Evolutionary conservation across 2,329 filamentous ascomycete genomes (phyloP).

Genomic region (Alternaria incomplexa): DNA sequence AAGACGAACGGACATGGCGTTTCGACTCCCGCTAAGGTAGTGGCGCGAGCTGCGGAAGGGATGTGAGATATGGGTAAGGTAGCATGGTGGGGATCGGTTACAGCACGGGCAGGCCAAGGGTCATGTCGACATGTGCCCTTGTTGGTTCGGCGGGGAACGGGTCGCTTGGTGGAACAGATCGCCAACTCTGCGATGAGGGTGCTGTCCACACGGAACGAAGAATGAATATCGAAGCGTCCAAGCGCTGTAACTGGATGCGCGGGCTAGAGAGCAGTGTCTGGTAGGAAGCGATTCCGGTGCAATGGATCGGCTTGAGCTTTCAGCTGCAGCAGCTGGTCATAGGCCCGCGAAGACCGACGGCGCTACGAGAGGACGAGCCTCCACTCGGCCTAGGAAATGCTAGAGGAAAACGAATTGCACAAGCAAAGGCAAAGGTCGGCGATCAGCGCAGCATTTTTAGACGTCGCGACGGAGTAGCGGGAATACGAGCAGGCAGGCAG

Average conservation of each 20-base stretch:
- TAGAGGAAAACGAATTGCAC: slow-evolving; percentile 29
- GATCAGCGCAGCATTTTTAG: slow-evolving; percentile 30
- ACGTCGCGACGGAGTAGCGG: slow-evolving; percentile 20
- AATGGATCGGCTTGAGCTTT: slow-evolving; percentile 24
- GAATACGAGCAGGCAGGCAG: slow-evolving; percentile 23
- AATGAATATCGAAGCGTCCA: slow-evolving; percentile 8
- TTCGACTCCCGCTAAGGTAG: slow-evolving; percentile 37
- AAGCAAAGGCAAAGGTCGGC: slow-evolving; percentile 18
- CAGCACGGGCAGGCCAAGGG: slow-evolving; percentile 36
- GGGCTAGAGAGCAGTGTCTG: slow-evolving; percentile 19
- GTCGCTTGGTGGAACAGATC: slow-evolving; percentile 45
- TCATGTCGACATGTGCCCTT: slow-evolving; percentile 29
- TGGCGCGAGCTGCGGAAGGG: slow-evolving; percentile 44
- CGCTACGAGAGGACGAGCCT: slow-evolving; percentile 17
- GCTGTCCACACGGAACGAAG: slow-evolving; percentile 23
- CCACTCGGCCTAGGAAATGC: slow-evolving; percentile 10
- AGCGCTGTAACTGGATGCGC: slow-evolving; percentile 22
- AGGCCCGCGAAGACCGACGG: slow-evolving; percentile 8
- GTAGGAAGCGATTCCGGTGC: slow-evolving; percentile 29
- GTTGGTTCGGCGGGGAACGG: slow-evolving; percentile 40
- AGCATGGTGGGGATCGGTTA: slow-evolving; percentile 43
- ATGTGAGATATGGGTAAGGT: slow-evolving; percentile 45
- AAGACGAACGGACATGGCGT: slow-evolving; percentile 40
- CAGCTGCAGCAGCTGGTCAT: slow-evolving; percentile 14
- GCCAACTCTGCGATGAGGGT: slow-evolving; percentile 25